Evolutionary conservation across 768 basidiomycete genomes (phyloP).

Genomic region (Lactarius tabidus): DNA sequence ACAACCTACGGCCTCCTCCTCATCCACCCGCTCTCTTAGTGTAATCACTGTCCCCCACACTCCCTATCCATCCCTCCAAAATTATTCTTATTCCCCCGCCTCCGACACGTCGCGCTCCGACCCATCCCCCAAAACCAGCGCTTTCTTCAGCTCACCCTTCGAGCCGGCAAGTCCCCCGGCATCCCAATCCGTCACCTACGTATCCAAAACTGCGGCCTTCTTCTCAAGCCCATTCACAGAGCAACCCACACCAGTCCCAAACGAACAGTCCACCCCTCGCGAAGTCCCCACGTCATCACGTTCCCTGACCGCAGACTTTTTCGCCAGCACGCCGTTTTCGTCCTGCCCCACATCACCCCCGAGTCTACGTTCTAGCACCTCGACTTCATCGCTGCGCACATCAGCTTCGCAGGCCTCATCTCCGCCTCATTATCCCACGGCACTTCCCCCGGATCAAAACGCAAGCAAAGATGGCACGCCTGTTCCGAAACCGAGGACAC

Average conservation of each 20-base stretch:
- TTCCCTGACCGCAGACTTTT: constrained; percentile 24
- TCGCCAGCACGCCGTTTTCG: constrained; percentile 7
- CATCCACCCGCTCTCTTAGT: constrained; percentile 12
- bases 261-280: constrained; percentile 2
- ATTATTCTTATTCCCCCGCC: constrained; percentile 12
- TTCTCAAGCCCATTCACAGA: constrained; percentile 20
- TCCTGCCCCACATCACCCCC: constrained; percentile 22
- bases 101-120: constrained; percentile 13
- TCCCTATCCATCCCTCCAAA: constrained; percentile 6
- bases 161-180: constrained; percentile 3
- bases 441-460: constrained; percentile 2
- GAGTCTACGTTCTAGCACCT: constrained; percentile 24
- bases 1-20: background rate
- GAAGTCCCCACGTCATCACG: constrained; percentile 12
- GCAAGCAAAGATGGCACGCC: constrained; percentile 14
- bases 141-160: constrained; percentile 23
- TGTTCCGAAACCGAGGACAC: constrained; percentile 10
- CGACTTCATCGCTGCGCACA: constrained; percentile 19
- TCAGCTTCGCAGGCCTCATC: constrained; percentile 20
- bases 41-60: constrained; percentile 1
- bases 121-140: constrained; percentile 23
- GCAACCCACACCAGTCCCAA: constrained; percentile 8
- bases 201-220: constrained; percentile 25
- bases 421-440: background rate
- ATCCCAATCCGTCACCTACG: constrained; percentile 9